Percentiles rank a stretch among this genome's conserved stretches.
These are phyloP conservation scores for Phytophthora palmivora DNA, from an alignment of 352 stramenopile genomes.

Conservation along the genomic window DNA sequence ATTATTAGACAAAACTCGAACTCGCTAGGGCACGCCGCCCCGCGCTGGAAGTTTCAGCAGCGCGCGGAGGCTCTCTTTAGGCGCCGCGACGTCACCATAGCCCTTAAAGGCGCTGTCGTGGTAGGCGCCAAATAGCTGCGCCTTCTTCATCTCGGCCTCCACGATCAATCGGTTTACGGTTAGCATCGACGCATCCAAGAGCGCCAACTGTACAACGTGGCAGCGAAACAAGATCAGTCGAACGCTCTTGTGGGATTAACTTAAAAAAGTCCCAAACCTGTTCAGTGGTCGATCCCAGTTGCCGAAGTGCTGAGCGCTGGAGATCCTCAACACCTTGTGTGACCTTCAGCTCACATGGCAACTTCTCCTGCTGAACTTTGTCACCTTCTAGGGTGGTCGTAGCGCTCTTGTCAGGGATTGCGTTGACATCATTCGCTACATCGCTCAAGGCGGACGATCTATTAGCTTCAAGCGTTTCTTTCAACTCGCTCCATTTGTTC, in stretches of 20 bases:
- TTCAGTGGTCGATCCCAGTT: conserved; percentile 50
- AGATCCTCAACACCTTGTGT: conserved; percentile 53
- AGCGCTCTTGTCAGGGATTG: conserved; percentile 10
- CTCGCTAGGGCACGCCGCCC: conserved; percentile 25
- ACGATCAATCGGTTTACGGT: conserved; percentile 70
- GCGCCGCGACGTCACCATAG: conserved; percentile 63
- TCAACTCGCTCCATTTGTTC: conserved; percentile 58
- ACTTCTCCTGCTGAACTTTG: conserved; percentile 13
- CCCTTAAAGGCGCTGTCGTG: conserved; percentile 81
- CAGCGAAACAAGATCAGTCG: conserved; percentile 23
- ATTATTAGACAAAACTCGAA: conserved; percentile 25
- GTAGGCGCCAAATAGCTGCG: conserved; percentile 73
- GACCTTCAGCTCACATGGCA: conserved; percentile 52
- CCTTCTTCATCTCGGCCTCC: conserved; percentile 75
- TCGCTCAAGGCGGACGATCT: conserved; percentile 18
- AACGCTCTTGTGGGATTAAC: conserved; percentile 1
- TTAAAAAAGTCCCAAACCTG: conserved; percentile 42
- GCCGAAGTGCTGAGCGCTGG: conserved; percentile 52
- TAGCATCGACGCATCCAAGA: conserved; percentile 70
- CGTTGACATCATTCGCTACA: conserved; percentile 2
- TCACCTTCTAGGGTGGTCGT: not conserved
- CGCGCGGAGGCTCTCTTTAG: conserved; percentile 75
- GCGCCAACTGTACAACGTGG: conserved; percentile 41
- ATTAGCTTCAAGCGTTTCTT: conserved; percentile 42
- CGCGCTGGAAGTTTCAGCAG: conserved; percentile 46